These are phyloP conservation scores for Acanthamoeba lenticulata DNA, from an alignment of 208 protist genomes.

Conservation along the genomic window DNA sequence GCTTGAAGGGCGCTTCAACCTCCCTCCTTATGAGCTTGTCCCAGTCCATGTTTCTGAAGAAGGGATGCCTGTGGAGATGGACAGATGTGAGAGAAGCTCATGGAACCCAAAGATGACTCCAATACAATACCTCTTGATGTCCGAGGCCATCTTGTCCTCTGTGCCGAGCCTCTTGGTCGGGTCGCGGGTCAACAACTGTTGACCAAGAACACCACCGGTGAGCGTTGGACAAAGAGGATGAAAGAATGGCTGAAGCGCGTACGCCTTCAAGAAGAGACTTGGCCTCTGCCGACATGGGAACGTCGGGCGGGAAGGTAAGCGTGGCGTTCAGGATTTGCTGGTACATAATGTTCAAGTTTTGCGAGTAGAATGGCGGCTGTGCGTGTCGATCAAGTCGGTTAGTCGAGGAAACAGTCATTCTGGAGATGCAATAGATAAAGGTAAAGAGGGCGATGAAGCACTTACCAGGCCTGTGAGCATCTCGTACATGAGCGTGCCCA, in stretches of 20 bases:
- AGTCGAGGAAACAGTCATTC: neutral
- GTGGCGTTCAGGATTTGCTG: constrained; percentile 77
- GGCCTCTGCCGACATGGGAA: constrained; percentile 50
- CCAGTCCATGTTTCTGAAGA: constrained; percentile 82
- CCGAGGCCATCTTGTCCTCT: constrained; percentile 33
- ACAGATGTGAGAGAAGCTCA: too few relatives aligned
- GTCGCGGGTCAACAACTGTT: constrained; percentile 75
- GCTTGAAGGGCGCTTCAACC: constrained; percentile 80
- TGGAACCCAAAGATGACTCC: too few relatives aligned
- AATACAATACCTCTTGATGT: constrained; percentile 54
- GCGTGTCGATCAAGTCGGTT: neutral
- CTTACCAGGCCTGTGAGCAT: constrained; percentile 86
- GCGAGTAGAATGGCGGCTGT: constrained; percentile 80
- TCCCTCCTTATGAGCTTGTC: constrained; percentile 73
- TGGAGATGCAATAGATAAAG: neutral
- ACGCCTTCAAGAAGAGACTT: constrained; percentile 77
- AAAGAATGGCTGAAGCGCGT: neutral
- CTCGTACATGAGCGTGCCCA: constrained; percentile 89
- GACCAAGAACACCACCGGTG: neutral
- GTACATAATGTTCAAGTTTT: constrained; percentile 84
- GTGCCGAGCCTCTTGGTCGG: constrained; percentile 63
- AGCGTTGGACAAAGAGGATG: neutral
- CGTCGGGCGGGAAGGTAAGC: constrained; percentile 72
- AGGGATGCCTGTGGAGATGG: constrained; percentile 81
- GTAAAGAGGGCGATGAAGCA: neutral